Percentiles rank a stretch among this genome's conserved stretches.
Conservation (phyloP, 768 basidiomycete genomes). For the Hebeloma cylindrosporum region DNA sequence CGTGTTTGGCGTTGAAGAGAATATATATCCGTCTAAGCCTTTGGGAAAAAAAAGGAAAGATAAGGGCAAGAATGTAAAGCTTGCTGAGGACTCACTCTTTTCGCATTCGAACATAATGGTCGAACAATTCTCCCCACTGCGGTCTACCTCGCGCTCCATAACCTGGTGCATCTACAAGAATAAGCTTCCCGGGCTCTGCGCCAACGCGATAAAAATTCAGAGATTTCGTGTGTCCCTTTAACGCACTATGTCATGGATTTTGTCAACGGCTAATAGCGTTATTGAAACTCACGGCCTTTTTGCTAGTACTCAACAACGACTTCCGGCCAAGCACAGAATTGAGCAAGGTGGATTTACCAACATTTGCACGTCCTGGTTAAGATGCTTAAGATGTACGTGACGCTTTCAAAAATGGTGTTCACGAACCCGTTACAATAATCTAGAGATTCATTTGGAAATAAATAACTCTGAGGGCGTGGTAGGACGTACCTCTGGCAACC, state of each 20-base stretch:
- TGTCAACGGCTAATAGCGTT: background rate
- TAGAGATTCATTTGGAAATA: conserved; percentile 17
- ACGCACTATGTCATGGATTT: background rate
- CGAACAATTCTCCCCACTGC: conserved; percentile 75
- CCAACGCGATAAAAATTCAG: conserved; percentile 77
- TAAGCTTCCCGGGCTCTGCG: conserved; percentile 50
- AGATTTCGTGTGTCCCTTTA: conserved; percentile 68
- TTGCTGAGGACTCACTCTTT: conserved; percentile 51
- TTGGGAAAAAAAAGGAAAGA: conserved; percentile 5
- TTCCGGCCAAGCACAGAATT: conserved; percentile 65
- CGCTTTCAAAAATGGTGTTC: background rate
- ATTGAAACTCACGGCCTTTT: conserved; percentile 57
- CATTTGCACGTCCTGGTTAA: conserved; percentile 68
- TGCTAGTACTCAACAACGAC: conserved; percentile 60
- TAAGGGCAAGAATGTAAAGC: conserved; percentile 1
- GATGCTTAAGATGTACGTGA: background rate
- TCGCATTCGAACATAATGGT: conserved; percentile 60
- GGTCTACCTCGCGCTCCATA: conserved; percentile 73
- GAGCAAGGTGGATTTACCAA: conserved; percentile 72
- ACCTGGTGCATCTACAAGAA: conserved; percentile 80
- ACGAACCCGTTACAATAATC: conserved; percentile 47
- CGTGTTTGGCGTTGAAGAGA: conserved; percentile 67
- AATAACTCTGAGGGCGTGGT: background rate
- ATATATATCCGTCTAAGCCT: conserved; percentile 74
- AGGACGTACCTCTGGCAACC: conserved; percentile 42